Evolutionary conservation across 495 filamentous ascomycete genomes (phyloP).

Genomic region (Neurospora africana): DNA sequence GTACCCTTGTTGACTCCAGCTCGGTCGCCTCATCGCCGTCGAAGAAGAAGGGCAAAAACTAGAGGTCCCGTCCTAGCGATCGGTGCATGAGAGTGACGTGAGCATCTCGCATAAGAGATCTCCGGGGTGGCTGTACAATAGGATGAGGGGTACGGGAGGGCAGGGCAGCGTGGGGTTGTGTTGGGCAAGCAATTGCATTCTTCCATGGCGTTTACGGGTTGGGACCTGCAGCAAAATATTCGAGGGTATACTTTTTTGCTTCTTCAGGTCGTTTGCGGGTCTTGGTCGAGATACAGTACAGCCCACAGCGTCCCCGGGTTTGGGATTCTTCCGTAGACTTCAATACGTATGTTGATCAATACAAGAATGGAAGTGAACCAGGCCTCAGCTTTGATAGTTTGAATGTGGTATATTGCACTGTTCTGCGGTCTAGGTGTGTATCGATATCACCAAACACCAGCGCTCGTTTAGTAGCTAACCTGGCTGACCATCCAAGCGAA

Average conservation of each 20-base stretch:
- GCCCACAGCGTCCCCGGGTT: neutral
- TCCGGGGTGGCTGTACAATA: constrained; percentile 11
- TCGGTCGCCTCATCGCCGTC: neutral
- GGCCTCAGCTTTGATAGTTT: neutral
- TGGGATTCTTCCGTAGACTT: neutral
- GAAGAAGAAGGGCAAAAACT: constrained; percentile 79
- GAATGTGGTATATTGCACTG: neutral
- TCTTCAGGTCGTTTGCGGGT: constrained; percentile 2
- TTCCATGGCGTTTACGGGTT: constrained; percentile 21
- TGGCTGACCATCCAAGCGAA: neutral
- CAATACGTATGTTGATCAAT: neutral
- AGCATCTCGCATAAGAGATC: neutral
- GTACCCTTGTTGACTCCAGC: neutral
- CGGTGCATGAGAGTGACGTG: neutral
- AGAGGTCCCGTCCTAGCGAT: constrained; percentile 12
- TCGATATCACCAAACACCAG: neutral
- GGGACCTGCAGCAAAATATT: constrained; percentile 7
- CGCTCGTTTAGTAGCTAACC: neutral
- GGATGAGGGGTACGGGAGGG: neutral
- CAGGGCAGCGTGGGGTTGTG: neutral
- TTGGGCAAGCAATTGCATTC: constrained; percentile 10
- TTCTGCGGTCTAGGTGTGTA: neutral
- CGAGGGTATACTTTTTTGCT: neutral
- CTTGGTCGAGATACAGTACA: neutral
- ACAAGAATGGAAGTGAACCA: neutral